These are phyloP conservation scores for Ceratobasidium sp. DNA, from an alignment of 1,284 basidiomycete species.

Conservation along the genomic window DNA sequence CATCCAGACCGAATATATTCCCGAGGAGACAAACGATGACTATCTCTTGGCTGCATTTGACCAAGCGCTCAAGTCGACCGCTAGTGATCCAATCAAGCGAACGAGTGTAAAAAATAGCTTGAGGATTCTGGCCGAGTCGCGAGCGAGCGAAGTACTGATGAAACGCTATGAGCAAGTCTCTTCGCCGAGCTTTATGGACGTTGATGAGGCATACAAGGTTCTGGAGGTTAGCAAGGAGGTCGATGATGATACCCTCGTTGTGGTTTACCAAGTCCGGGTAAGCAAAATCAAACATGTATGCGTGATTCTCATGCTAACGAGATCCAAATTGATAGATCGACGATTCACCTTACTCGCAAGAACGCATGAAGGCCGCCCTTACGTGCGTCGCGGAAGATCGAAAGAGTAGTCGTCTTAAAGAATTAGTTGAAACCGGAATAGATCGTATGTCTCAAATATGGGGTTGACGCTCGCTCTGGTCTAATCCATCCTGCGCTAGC, in stretches of 20 bases:
- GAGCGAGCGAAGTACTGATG: slow-evolving; percentile 59
- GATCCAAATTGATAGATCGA: slow-evolving; percentile 58
- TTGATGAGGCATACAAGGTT: slow-evolving; percentile 73
- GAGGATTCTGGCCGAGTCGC: slow-evolving; percentile 54
- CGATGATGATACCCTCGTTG: slow-evolving; percentile 78
- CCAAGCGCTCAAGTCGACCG: slow-evolving; percentile 53
- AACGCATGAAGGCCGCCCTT: slow-evolving; percentile 49
- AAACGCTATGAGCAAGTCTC: slow-evolving; percentile 58
- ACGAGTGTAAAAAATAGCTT: slow-evolving; percentile 40
- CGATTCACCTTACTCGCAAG: slow-evolving; percentile 54
- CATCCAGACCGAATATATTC: slow-evolving; percentile 64
- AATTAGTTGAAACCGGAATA: slow-evolving; percentile 67
- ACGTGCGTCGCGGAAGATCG: slow-evolving; percentile 62
- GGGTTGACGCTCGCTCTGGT: not conserved
- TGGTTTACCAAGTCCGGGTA: slow-evolving; percentile 76
- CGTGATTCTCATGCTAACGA: slow-evolving; percentile 17
- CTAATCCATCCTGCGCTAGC: slow-evolving; percentile 52
- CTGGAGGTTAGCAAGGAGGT: slow-evolving; percentile 72
- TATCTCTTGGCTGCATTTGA: slow-evolving; percentile 73
- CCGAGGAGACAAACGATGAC: slow-evolving; percentile 68
- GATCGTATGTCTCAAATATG: slow-evolving; percentile 64
- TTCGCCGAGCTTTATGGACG: slow-evolving; percentile 63
- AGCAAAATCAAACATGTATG: slow-evolving; percentile 44
- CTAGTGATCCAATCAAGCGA: slow-evolving; percentile 34
- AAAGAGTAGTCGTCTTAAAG: slow-evolving; percentile 72